phyloP scores from a whole-genome alignment of 176 grass and related monocot genomes.

The Oryza meyeriana region DNA sequence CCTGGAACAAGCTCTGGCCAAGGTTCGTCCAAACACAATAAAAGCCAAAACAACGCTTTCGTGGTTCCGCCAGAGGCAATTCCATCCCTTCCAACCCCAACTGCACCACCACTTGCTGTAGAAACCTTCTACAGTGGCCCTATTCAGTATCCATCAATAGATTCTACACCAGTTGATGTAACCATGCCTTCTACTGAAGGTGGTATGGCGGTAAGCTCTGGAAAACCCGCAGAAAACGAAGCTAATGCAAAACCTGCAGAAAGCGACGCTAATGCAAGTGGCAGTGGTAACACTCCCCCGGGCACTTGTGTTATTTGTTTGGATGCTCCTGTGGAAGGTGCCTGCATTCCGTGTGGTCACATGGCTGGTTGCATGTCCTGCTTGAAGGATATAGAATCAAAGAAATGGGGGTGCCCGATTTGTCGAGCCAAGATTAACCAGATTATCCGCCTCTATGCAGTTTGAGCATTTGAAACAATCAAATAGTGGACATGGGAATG shows the following conservation, averaged over 20 bases:
- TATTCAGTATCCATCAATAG: slow-evolving; percentile 80
- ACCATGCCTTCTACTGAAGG: slow-evolving; percentile 14
- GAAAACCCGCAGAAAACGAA: slow-evolving; percentile 27
- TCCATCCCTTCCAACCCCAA: slow-evolving; percentile 43
- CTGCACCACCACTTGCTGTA: slow-evolving; percentile 66
- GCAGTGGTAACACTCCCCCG: slow-evolving; percentile 25
- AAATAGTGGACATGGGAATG: neutral
- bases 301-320: slow-evolving; percentile 85
- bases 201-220: neutral
- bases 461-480: slow-evolving; percentile 44
- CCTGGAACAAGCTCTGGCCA: slow-evolving; percentile 48
- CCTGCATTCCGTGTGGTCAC: slow-evolving; percentile 96
- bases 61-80: slow-evolving; percentile 30
- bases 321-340: slow-evolving; percentile 90
- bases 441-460: slow-evolving; percentile 84
- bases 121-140: slow-evolving; percentile 56
- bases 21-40: slow-evolving; percentile 28
- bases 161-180: slow-evolving; percentile 59
- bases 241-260: neutral
- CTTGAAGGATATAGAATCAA: slow-evolving; percentile 80
- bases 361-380: slow-evolving; percentile 98
- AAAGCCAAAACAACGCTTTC: slow-evolving; percentile 14
- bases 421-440: slow-evolving; percentile 84
- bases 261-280: slow-evolving; percentile 2
- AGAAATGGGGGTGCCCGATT: slow-evolving; percentile 89